Evolutionary conservation across 805 yeast species (phyloP).

Genomic region (Metschnikowia vanudenii): DNA sequence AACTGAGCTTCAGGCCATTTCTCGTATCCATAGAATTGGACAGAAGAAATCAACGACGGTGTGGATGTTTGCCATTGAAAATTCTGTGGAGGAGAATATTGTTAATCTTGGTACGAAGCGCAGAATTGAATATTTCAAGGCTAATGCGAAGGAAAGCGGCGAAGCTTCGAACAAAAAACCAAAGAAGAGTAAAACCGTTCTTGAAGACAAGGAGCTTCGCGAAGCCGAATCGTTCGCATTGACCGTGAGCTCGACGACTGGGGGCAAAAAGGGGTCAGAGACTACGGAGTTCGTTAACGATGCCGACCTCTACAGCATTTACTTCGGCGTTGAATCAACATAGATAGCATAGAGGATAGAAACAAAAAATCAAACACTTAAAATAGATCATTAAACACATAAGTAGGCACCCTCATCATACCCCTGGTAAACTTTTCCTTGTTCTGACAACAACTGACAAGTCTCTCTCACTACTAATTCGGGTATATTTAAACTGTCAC

Average conservation of each 20-base stretch:
- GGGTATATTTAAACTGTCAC: conserved; percentile 52
- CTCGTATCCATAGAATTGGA: conserved; percentile 90
- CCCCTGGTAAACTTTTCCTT: conserved; percentile 67
- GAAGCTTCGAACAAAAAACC: not conserved
- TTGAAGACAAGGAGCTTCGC: conserved; percentile 16
- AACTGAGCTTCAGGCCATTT: conserved; percentile 86
- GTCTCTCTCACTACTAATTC: conserved; percentile 48
- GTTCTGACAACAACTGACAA: conserved; percentile 58
- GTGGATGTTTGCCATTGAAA: conserved; percentile 85
- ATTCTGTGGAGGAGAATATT: conserved; percentile 88
- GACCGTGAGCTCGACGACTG: conserved; percentile 10
- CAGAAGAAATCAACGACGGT: conserved; percentile 79
- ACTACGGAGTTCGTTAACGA: conserved; percentile 16
- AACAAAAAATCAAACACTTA: not conserved
- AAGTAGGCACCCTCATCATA: conserved; percentile 63
- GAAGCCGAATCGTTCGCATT: conserved; percentile 22
- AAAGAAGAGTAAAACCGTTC: not conserved
- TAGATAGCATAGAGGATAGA: not conserved
- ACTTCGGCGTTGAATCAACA: conserved; percentile 13
- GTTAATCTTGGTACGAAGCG: conserved; percentile 64
- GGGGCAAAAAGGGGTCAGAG: conserved; percentile 5
- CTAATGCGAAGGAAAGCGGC: conserved; percentile 16
- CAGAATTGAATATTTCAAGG: conserved; percentile 43
- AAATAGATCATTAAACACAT: conserved; percentile 12
- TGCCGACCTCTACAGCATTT: conserved; percentile 14